Evolutionary conservation across 2,329 filamentous ascomycete species (phyloP), one percentile per base, ranked within the genome.

Genomic region (Aspergillus hiratsukae): DNA sequence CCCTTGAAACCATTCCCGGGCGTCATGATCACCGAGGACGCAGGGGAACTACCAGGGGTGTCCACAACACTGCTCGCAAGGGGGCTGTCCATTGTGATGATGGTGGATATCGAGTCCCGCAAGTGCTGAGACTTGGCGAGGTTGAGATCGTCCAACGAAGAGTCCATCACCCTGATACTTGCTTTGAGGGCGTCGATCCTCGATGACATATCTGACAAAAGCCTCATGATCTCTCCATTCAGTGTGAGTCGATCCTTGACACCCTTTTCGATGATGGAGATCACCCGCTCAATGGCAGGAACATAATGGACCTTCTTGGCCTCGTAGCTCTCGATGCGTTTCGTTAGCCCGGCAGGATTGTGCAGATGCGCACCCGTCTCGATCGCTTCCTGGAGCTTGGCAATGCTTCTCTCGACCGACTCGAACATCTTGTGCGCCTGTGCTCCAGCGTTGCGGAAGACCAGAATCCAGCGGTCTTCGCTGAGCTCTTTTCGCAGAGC

Each of bases 341-440:
- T 95, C 58, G 81, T 80, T 75, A 94, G 82, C 1, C 80, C 79
- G 5, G 86, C 78, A 23, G 85, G 84, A 66, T 89, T 90, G 11
- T 87, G 88, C 57, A 91, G 75, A 61, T 94, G 88, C 66, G 88
- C 81, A 7, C 87, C 87, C 10, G 84, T 80, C 57, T 96, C 90
- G 17, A 96, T 79, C 3, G 86, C 87, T 68, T 96, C 91, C 60
- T 84, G 86, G 37, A 99, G 80, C 74, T 96, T 96, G 49, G 80
- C 75, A 57, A 95, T 85, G 69, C 91, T 96, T 61, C 93, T 84
- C 69, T 95, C 90, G 23, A 97, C 90, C 3, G 92, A 97, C 64
- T 96, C 91, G 69, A 91, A 93, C 91, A 99, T 96, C 77, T 96
- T 96, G 64, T 94, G 86, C 4, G 94, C 93, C 74, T 97, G 91